Evolutionary conservation across 176 grass and related monocot genomes (phyloP).

Genomic region (Carex myosuroides): DNA sequence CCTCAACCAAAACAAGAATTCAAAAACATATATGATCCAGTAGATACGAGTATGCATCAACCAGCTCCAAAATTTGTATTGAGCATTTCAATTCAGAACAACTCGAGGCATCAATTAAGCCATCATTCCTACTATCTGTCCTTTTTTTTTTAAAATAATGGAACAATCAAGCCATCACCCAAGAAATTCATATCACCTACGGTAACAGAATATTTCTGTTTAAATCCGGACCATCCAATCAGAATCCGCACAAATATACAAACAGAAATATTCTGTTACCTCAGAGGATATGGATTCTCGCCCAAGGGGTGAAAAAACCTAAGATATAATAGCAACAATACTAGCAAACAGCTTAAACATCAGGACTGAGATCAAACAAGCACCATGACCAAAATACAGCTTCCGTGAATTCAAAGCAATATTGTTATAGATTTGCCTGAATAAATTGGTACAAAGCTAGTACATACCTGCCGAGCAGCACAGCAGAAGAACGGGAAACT

Average conservation of each 20-base stretch:
- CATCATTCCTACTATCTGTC: not conserved
- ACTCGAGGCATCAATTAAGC: not conserved
- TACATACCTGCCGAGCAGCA: conserved; percentile 14
- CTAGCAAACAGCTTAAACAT: not conserved
- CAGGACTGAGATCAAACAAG: not conserved
- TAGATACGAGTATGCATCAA: not conserved
- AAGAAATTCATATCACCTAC: too few species aligned
- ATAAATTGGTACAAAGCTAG: not conserved
- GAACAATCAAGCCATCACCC: not conserved
- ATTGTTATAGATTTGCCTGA: not conserved
- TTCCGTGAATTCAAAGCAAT: not conserved
- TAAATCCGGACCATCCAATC: too few species aligned
- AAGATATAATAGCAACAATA: not conserved
- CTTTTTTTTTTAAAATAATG: not conserved
- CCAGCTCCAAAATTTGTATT: not conserved
- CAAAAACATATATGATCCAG: not conserved
- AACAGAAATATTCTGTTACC: too few species aligned
- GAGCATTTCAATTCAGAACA: not conserved
- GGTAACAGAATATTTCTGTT: too few species aligned
- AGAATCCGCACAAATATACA: too few species aligned
- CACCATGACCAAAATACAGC: not conserved
- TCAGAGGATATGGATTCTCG: too few species aligned
- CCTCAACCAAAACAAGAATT: not conserved
- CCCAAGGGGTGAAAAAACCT: not conserved
- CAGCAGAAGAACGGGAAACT: conserved; percentile 3